Base-by-base conservation (phyloP, 1,284 basidiomycete species). In the Ustilago esculenta region DNA sequence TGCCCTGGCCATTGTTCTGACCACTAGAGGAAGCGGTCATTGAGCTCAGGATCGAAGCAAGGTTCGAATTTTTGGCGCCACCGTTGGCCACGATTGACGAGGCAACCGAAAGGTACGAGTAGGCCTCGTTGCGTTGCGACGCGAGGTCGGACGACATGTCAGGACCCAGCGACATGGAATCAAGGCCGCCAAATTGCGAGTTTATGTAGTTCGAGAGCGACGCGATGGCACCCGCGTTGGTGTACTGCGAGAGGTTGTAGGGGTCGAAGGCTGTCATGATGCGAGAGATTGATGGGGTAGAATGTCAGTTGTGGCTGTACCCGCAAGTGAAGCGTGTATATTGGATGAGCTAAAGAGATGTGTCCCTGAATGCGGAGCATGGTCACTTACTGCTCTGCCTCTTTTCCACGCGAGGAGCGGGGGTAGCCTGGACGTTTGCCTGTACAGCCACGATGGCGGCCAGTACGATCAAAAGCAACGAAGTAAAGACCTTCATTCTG, bases 41-140 rank as follows among this genome's bases (percentile, higher is more conserved):
- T 20, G 60, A 64, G 24, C 29, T 24, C 11, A 66, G 34, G 5
- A 52, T 6, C 21, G 63, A 55, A 15, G 40, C 24, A 2, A 55
- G 37, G 24, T 56, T 18, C 30, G 61, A 33, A 43, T 58, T 58
- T 40, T 39, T 42, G 8, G 46, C 33, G 14, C 61, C 63, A 10
- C 63, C 56, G 36, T 60, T 56, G 41, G 39, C 40, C 5, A 45
- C 37, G 20, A 67, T 44, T 30, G 52, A 54, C 18, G 64, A 67
- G 27, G 64, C 64, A 18, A 67, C 4, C 14, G 57, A 59, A 18
- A 67, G 57, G 64, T 60, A 60, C 43, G 48, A 56, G 64, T 60
- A 52, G 12, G 64, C 64, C 32, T 41, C 11, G 49, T 53, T 60
- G 29, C 30, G 29, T 18, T 54, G 43, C 25, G 52, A 48, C 0